Percentiles rank a stretch among this genome's conserved stretches.
Evolutionary conservation across 768 basidiomycete species (phyloP).

Genomic region (Boletus sp.): DNA sequence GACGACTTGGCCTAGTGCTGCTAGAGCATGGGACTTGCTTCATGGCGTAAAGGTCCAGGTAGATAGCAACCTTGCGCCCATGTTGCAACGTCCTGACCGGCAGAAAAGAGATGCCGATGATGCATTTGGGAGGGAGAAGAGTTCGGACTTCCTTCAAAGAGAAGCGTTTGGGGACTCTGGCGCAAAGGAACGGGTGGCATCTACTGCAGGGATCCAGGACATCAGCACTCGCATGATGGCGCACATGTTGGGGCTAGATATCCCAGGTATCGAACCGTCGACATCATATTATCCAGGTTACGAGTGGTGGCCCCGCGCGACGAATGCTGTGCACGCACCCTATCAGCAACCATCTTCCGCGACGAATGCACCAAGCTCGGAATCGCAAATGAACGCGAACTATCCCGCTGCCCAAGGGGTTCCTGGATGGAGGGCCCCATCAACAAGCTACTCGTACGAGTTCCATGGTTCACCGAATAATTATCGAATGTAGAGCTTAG

Average conservation of each 20-base stretch:
- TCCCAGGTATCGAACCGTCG: conserved; percentile 56
- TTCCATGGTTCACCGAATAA: conserved; percentile 17
- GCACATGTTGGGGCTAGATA: conserved; percentile 66
- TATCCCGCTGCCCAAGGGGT: conserved; percentile 19
- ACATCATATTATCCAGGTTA: conserved; percentile 54
- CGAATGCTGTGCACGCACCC: conserved; percentile 11
- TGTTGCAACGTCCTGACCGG: conserved; percentile 41
- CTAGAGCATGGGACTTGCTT: conserved; percentile 62
- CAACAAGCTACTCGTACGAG: conserved; percentile 19
- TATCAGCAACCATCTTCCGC: conserved; percentile 15
- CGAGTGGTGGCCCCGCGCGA: conserved; percentile 61
- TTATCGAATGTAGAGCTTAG: conserved; percentile 22
- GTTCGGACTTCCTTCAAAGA: conserved; percentile 42
- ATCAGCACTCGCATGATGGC: conserved; percentile 67
- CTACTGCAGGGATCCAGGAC: conserved; percentile 52
- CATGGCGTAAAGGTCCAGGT: conserved; percentile 63
- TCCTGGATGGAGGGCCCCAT: conserved; percentile 21
- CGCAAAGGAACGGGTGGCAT: conserved; percentile 25
- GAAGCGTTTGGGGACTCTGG: conserved; percentile 35
- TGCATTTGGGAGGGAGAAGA: conserved; percentile 60
- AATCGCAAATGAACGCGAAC: conserved; percentile 9
- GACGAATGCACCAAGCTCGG: conserved; percentile 1
- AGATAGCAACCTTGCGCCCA: conserved; percentile 37
- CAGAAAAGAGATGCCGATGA: conserved; percentile 60
- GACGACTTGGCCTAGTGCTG: conserved; percentile 72